Evolutionary conservation across 371 early-diverging fungal genomes (phyloP).

Genomic region (Mucor irregularis): DNA sequence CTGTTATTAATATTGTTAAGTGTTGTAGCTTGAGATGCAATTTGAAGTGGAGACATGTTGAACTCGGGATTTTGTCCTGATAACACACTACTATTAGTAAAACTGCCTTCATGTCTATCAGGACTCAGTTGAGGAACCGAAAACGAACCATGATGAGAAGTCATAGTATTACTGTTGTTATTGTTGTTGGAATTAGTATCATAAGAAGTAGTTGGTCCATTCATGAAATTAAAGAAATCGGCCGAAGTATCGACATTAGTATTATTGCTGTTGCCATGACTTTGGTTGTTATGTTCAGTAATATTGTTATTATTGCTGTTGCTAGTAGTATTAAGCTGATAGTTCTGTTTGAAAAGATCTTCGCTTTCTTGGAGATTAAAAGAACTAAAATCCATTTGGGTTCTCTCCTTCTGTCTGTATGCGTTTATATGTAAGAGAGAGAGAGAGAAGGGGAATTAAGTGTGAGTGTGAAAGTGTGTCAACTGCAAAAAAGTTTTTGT

Average conservation of each 20-base stretch:
- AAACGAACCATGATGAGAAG: neutral
- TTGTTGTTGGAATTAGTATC: neutral
- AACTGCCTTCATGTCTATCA: conserved; percentile 29
- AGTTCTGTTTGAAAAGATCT: conserved; percentile 21
- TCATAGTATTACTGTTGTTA: neutral
- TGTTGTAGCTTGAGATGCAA: conserved; percentile 21
- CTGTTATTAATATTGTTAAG: conserved; percentile 2
- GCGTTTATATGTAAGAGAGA: neutral
- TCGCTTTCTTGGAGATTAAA: conserved; percentile 24
- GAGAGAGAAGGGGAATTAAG: neutral
- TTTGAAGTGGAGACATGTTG: conserved; percentile 45
- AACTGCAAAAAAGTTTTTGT: too few relatives aligned
- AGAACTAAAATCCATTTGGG: conserved; percentile 25
- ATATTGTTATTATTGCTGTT: conserved; percentile 4
- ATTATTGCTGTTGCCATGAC: conserved; percentile 2
- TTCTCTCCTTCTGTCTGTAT: neutral
- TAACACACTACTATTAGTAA: conserved; percentile 37
- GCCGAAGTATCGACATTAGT: neutral
- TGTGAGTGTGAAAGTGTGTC: too few relatives aligned
- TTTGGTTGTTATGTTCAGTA: too few relatives aligned
- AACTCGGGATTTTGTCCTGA: conserved; percentile 46
- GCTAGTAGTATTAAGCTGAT: conserved; percentile 5
- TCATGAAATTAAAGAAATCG: conserved; percentile 37
- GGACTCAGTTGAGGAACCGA: conserved; percentile 40
- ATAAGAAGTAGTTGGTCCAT: neutral